Conservation (phyloP, 2,329 filamentous ascomycete genomes). For the Fusarium sp. region DNA sequence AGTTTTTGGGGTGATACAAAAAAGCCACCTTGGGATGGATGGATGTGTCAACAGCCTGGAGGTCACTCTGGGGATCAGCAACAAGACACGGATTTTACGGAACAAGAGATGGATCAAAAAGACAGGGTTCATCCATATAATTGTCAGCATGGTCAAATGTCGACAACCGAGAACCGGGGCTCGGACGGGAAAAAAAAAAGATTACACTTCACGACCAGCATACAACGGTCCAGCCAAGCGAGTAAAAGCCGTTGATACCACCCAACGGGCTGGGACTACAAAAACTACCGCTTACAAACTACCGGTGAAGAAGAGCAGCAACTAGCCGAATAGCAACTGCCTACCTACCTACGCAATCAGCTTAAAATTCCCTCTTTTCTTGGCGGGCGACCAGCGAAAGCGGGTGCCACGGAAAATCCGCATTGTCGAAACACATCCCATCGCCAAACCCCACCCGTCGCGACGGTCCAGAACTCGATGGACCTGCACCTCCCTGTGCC, state of each 20-base stretch:
- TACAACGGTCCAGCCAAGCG: neutral
- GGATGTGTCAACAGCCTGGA: neutral
- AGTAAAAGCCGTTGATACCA: neutral
- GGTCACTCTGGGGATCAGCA: neutral
- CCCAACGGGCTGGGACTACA: neutral
- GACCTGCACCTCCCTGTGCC: constrained; percentile 45
- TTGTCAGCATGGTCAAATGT: neutral
- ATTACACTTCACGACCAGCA: neutral
- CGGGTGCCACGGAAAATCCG: constrained; percentile 21
- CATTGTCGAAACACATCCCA: constrained; percentile 24
- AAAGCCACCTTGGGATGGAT: neutral
- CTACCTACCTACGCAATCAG: neutral
- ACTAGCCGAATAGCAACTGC: neutral
- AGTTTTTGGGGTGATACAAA: neutral
- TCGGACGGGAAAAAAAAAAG: neutral
- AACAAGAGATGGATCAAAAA: neutral
- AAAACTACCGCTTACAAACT: no score
- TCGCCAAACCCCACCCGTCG: constrained; percentile 37
- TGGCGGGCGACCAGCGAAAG: constrained; percentile 6
- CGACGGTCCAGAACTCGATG: constrained; percentile 45
- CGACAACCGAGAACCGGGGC: neutral
- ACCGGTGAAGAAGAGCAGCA: neutral
- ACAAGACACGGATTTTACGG: neutral
- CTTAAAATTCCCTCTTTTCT: constrained; percentile 21
- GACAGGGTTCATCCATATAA: neutral